Percentiles rank a stretch among this genome's conserved stretches.
Evolutionary conservation across 116 monocot species (phyloP).

Genomic region (Zostera marina): DNA sequence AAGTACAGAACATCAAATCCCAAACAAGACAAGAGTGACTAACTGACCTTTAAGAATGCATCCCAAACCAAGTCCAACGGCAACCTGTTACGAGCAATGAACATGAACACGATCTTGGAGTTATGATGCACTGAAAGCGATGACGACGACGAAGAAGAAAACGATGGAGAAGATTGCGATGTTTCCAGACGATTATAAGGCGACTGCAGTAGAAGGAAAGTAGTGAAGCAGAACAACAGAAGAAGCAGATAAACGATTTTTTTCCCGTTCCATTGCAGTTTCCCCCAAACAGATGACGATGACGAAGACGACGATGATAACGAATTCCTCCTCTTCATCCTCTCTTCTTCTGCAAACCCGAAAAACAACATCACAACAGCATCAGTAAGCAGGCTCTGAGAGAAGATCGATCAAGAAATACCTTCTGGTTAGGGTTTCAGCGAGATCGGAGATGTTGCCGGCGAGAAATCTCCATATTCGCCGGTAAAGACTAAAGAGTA

Average conservation of each 20-base stretch:
- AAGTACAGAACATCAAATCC: neutral
- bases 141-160: neutral
- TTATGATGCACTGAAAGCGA: constrained; percentile 9
- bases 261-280: constrained; percentile 11
- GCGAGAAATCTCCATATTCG: no score
- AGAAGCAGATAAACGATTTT: constrained; percentile 17
- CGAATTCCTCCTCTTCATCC: constrained; percentile 51
- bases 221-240: constrained; percentile 26
- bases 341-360: no score
- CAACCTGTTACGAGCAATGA: constrained; percentile 78
- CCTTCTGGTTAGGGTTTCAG: no score
- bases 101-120: constrained; percentile 74
- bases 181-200: constrained; percentile 11
- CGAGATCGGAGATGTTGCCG: no score
- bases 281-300: no score
- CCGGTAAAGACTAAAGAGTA: no score
- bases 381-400: no score
- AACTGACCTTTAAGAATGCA: constrained; percentile 65
- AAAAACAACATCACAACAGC: no score
- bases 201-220: constrained; percentile 25
- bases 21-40: neutral
- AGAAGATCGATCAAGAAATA: no score
- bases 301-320: neutral
- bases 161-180: neutral
- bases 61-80: constrained; percentile 81